Base-by-base conservation (phyloP, 2,329 filamentous ascomycete genomes). In the Balansia obtecta region DNA sequence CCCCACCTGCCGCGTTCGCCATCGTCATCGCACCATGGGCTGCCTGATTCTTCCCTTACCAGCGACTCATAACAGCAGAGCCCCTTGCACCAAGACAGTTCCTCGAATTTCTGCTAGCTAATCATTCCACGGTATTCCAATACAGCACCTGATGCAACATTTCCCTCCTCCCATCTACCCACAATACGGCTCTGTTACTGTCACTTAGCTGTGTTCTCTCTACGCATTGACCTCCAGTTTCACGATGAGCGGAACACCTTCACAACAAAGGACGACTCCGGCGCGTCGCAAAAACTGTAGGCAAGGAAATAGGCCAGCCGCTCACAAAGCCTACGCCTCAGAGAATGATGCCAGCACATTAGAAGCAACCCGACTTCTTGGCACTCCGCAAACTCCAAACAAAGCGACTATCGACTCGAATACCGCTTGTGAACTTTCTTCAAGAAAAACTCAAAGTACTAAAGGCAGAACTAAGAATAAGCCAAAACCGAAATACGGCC, bases 241-340 rank as follows among this genome's bases (percentile, higher is more conserved):
- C 46, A 47, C 18, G 27, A 53, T 53, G 52, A 49, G 18, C 46
- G 52, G 51, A 37, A 48, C 43, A 13, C 46, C 52, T 30, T 49
- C 43, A 41, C 46, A 46, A n/a, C 49, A 49, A 32, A 51, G 22
- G 16, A 59, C 60, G 32, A 68, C 66, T 45, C 63, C 68, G 32
- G 61, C 60, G 39, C 67, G 67, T 39, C 67, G 66, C 39, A 61
- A 64, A 48, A 62, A 66, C 60, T 70, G 57, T 66, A 72, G 61
- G 62, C 69, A 60, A 57, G 65, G 61, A 63, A 69, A 55, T 62
- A 71, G 56, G 61, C 58, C 55, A 56, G 65, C 71, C 15, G 65
- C 65, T 11, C 72, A 72, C 53, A 80, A 76, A 62, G 72, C 70
- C n/a, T 80, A 80, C 58, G 77, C 74, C 22, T 81, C 78, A 3